Conservation (phyloP, 805 yeast genomes). For the Lipomyces oligophaga region DNA sequence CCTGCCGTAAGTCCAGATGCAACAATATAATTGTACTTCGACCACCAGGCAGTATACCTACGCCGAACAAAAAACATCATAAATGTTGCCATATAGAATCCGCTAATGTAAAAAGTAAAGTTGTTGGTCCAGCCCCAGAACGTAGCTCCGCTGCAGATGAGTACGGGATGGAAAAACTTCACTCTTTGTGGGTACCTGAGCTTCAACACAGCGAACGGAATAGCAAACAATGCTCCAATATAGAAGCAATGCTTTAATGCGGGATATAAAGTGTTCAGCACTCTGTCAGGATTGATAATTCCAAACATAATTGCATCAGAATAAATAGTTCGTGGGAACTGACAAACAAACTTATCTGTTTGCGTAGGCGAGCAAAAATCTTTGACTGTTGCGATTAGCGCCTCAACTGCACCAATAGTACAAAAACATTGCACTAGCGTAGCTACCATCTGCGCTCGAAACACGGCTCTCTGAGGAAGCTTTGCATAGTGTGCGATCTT, state of each 20-base stretch:
- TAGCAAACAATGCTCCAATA: slow-evolving; percentile 18
- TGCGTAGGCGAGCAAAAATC: slow-evolving; percentile 12
- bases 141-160: slow-evolving; percentile 6
- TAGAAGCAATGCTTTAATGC: slow-evolving; percentile 22
- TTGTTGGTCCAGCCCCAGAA: slow-evolving; percentile 19
- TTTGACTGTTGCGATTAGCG: background rate
- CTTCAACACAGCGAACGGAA: slow-evolving; percentile 12
- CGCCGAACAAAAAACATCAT: slow-evolving; percentile 57
- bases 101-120: slow-evolving; percentile 38
- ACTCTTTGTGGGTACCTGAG: slow-evolving; percentile 8
- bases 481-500: slow-evolving; percentile 53
- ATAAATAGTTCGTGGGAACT: slow-evolving; percentile 12
- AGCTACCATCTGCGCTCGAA: slow-evolving; percentile 37
- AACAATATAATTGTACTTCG: slow-evolving; percentile 62
- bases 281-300: slow-evolving; percentile 57
- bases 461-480: slow-evolving; percentile 43
- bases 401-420: slow-evolving; percentile 10
- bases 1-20: slow-evolving; percentile 66
- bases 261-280: slow-evolving; percentile 43
- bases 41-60: slow-evolving; percentile 65
- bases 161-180: slow-evolving; percentile 6
- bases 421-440: slow-evolving; percentile 8
- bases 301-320: slow-evolving; percentile 47
- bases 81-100: slow-evolving; percentile 45
- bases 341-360: slow-evolving; percentile 8